Evolutionary conservation across 352 stramenopile genomes (phyloP).

Genomic region (Phytophthora pluvialis): DNA sequence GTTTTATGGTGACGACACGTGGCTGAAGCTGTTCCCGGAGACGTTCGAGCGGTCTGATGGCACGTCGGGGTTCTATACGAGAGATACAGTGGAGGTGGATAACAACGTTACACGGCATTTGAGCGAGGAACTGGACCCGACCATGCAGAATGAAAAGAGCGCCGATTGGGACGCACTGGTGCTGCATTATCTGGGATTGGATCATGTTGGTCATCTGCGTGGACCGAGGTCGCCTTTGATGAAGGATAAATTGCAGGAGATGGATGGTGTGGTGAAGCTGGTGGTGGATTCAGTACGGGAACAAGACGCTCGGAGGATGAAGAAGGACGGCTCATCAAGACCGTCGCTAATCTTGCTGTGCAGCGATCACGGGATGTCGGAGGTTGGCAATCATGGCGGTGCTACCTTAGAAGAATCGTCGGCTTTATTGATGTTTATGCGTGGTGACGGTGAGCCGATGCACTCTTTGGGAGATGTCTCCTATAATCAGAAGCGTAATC

Average conservation of each 20-base stretch:
- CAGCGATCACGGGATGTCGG: constrained; percentile 91
- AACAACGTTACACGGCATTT: constrained; percentile 88
- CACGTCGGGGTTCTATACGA: constrained; percentile 90
- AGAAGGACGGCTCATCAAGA: constrained; percentile 24
- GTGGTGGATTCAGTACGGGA: constrained; percentile 63
- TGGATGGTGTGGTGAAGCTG: constrained; percentile 74
- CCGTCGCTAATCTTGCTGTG: constrained; percentile 82
- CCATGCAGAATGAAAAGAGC: constrained; percentile 65
- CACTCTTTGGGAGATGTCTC: neutral
- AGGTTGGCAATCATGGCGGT: constrained; percentile 88
- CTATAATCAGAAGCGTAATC: constrained; percentile 41
- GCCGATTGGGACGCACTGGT: constrained; percentile 86
- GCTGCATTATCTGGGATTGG: constrained; percentile 88
- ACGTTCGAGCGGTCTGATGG: constrained; percentile 75
- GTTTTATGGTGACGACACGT: constrained; percentile 92
- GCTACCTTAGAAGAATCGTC: constrained; percentile 87
- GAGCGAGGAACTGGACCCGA: constrained; percentile 81
- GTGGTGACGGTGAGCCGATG: constrained; percentile 46
- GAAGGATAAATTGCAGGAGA: constrained; percentile 83
- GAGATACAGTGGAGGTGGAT: constrained; percentile 88
- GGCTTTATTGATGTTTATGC: constrained; percentile 81
- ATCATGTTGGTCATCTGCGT: constrained; percentile 86
- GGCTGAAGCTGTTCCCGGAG: constrained; percentile 87
- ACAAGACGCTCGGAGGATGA: constrained; percentile 56
- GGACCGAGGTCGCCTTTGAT: constrained; percentile 83